A percentile compares a stretch with the other conserved stretches of the same genome.
Conservation (phyloP, 441 rosid genomes). For the Aquilaria agallochum region DNA sequence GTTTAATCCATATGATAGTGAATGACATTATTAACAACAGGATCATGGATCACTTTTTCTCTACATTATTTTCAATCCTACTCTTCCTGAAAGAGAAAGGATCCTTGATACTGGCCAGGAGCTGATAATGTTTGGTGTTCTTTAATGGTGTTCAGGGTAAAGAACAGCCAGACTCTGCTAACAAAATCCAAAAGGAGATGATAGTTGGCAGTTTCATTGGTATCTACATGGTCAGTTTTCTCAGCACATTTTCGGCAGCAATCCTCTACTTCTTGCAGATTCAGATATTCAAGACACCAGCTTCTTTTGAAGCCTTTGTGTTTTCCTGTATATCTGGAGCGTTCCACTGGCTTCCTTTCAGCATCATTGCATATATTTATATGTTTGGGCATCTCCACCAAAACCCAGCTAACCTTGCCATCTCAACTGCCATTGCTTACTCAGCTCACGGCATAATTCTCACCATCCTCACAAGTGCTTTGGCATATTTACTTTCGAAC, state of each 20-base stretch:
- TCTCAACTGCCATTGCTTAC: constrained; percentile 38
- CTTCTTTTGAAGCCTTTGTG: constrained; percentile 38
- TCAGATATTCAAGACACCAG: constrained; percentile 25
- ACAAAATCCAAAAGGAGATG: constrained; percentile 18
- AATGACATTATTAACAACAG: background rate
- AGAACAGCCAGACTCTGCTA: background rate
- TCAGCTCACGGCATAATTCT: constrained; percentile 53
- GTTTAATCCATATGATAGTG: background rate
- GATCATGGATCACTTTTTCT: background rate
- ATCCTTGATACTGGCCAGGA: background rate
- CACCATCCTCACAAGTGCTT: constrained; percentile 40
- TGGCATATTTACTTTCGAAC: constrained; percentile 28
- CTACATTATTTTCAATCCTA: too few relatives aligned
- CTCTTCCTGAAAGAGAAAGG: background rate
- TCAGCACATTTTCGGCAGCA: constrained; percentile 59
- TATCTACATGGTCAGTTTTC: constrained; percentile 49
- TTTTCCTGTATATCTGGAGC: constrained; percentile 61
- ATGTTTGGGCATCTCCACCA: constrained; percentile 27
- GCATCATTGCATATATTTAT: constrained; percentile 37
- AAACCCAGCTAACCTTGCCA: constrained; percentile 37
- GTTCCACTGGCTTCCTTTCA: constrained; percentile 62
- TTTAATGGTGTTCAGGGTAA: constrained; percentile 28
- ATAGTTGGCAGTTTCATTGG: constrained; percentile 44
- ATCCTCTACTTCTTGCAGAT: constrained; percentile 37
- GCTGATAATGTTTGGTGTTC: background rate